phyloP scores from a whole-genome alignment of 345 rosid species.

The Excoecaria cochinchinensis region DNA sequence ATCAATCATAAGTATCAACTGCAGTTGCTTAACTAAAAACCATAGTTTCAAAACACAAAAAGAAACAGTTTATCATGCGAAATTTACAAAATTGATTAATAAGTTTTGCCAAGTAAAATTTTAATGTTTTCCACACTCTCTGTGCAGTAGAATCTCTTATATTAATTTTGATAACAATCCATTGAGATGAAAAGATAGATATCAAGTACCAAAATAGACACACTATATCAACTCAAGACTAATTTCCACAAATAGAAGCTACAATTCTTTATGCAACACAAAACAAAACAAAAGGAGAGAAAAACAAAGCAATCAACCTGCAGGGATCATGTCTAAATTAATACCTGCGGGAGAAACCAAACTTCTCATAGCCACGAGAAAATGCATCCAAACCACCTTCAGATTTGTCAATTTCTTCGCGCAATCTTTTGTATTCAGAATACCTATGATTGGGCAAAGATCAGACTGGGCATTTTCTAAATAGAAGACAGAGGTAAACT shows the following conservation, averaged over 20 bases:
- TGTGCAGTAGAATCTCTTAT: not conserved
- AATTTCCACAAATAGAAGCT: not conserved
- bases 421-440: conserved; percentile 61
- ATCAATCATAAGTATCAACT: not conserved
- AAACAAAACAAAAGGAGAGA: not conserved
- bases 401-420: conserved; percentile 43
- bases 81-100: not conserved
- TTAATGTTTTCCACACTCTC: not conserved
- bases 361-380: conserved; percentile 89
- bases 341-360: conserved; percentile 87
- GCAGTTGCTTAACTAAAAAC: not conserved
- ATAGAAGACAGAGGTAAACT: too few relatives aligned
- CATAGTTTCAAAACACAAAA: not conserved
- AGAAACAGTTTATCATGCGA: conserved; percentile 5
- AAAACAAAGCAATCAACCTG: not conserved
- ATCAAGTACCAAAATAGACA: not conserved
- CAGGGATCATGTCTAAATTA: not conserved
- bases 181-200: not conserved
- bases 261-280: conserved; percentile 1
- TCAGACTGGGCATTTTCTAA: not conserved
- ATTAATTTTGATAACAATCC: conserved; percentile 1
- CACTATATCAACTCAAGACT: not conserved
- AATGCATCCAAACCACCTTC: conserved; percentile 86
- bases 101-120: not conserved
- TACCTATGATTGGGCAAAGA: conserved; percentile 43